phyloP scores from a whole-genome alignment of 441 rosid genomes.

The Populus tomentosa region DNA sequence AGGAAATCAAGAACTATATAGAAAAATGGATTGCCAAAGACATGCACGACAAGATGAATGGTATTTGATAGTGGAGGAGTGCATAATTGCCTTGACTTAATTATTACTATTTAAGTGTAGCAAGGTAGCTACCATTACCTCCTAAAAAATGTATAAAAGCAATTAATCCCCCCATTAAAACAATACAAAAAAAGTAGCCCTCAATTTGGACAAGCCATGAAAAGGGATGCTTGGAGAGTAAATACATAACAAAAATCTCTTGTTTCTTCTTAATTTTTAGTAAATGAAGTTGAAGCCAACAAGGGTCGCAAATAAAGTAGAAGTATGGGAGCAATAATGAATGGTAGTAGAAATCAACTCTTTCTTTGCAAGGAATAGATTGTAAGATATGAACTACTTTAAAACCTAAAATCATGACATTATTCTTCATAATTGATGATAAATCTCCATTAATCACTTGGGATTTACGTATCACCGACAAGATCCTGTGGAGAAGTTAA shows the following conservation, averaged over 20 bases:
- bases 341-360: not conserved
- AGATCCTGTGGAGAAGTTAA: slow-evolving; percentile 10
- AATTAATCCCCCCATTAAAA: not conserved
- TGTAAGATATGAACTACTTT: too few relatives aligned
- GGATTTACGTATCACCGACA: not conserved
- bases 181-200: not conserved
- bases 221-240: not conserved
- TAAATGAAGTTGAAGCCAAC: not conserved
- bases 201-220: not conserved
- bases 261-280: not conserved
- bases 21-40: not conserved
- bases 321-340: not conserved
- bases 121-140: not conserved
- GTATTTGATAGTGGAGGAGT: not conserved
- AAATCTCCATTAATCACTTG: too few relatives aligned
- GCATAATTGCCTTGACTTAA: not conserved
- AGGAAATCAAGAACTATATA: not conserved
- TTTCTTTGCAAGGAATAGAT: not conserved
- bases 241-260: not conserved
- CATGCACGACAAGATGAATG: not conserved
- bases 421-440: not conserved
- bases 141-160: not conserved
- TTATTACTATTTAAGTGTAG: not conserved
- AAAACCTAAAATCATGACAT: not conserved
- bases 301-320: not conserved